These are phyloP conservation scores for Jatropha podagrica DNA, from an alignment of 441 rosid genomes.

Conservation along the genomic window DNA sequence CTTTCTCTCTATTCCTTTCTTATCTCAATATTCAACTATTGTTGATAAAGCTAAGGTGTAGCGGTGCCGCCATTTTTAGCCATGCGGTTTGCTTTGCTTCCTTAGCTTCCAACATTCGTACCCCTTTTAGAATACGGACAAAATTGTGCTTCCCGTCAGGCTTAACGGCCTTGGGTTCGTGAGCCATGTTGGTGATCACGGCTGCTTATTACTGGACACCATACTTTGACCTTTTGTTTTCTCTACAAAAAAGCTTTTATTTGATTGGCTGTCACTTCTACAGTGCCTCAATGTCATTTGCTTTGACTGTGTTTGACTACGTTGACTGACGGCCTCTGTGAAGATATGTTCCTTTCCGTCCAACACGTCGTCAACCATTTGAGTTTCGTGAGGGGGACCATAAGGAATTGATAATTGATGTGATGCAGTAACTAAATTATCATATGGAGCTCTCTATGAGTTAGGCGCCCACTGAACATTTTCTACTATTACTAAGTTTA, in stretches of 20 bases:
- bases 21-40: constrained; percentile 2
- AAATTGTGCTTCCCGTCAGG: constrained; percentile 30
- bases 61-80: constrained; percentile 79
- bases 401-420: constrained; percentile 27
- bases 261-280: constrained; percentile 16
- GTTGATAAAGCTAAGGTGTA: constrained; percentile 30
- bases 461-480: constrained; percentile 14
- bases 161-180: not conserved
- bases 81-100: constrained; percentile 59
- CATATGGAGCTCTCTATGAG: not conserved
- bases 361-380: constrained; percentile 28
- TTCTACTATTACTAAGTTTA: constrained; percentile 3
- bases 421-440: constrained; percentile 34
- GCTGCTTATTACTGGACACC: constrained; percentile 17
- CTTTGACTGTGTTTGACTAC: constrained; percentile 9
- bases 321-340: constrained; percentile 22
- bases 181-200: not conserved
- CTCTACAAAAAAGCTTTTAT: too few species aligned
- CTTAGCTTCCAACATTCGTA: constrained; percentile 75
- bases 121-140: constrained; percentile 64
- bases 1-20: not conserved
- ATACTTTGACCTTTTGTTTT: constrained; percentile 4
- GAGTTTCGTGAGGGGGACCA: constrained; percentile 32
- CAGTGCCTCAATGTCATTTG: not conserved
- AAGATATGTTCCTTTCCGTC: constrained; percentile 29